Percentiles rank a stretch among this genome's conserved stretches.
These are phyloP conservation scores for Phytophthora citrophthora DNA, from an alignment of 352 stramenopile species.

Conservation along the genomic window DNA sequence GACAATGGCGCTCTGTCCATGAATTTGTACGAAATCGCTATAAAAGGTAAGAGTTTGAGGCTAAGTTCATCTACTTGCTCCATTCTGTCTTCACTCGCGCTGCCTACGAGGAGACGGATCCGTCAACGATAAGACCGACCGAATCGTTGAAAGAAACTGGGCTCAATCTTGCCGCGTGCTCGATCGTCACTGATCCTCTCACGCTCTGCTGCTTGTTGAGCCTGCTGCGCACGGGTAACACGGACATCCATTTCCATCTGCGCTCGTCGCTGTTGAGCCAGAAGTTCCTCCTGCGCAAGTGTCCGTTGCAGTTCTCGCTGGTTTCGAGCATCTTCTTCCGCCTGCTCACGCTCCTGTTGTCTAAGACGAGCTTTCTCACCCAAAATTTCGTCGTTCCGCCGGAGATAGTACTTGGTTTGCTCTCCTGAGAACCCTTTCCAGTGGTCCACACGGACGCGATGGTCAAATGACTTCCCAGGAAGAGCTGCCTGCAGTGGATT, in stretches of 20 bases:
- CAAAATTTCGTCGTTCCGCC: conserved; percentile 66
- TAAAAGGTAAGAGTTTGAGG: too few species aligned
- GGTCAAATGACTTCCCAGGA: conserved; percentile 42
- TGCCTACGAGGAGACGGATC: background rate
- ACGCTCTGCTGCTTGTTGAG: conserved; percentile 55
- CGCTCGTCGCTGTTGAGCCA: conserved; percentile 51
- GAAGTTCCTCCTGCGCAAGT: conserved; percentile 57
- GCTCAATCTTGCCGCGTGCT: conserved; percentile 68
- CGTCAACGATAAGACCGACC: conserved; percentile 76
- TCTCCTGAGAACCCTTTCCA: conserved; percentile 79
- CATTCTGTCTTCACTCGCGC: conserved; percentile 8
- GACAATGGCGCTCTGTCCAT: conserved; percentile 26
- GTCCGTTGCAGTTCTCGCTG: conserved; percentile 53
- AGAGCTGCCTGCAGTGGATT: conserved; percentile 63
- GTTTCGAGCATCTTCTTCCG: conserved; percentile 39
- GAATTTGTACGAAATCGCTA: background rate
- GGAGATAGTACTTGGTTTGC: conserved; percentile 61
- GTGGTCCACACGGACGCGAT: conserved; percentile 78
- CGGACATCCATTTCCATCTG: conserved; percentile 64
- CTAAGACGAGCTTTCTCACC: conserved; percentile 52
- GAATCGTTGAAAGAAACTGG: conserved; percentile 79
- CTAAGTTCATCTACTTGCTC: conserved; percentile 3
- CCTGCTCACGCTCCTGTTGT: conserved; percentile 43
- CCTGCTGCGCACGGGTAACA: conserved; percentile 54
- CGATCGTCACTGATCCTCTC: conserved; percentile 59